Conservation (phyloP, 768 basidiomycete species). For the Lactarius sanguifluus region DNA sequence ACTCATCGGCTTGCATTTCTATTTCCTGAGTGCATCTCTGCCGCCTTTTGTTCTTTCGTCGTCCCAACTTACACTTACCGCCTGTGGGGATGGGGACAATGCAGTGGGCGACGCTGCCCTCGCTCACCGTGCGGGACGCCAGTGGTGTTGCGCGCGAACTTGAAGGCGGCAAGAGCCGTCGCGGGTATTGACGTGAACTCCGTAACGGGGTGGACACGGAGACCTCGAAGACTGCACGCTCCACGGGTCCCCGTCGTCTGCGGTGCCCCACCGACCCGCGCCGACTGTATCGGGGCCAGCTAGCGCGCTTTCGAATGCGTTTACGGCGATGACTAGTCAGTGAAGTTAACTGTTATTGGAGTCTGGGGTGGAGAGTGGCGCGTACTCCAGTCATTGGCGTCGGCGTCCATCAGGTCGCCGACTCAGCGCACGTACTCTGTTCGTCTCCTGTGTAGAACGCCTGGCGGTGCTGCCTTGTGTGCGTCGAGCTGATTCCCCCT, state of each 20-base stretch:
- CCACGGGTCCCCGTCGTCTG: constrained; percentile 30
- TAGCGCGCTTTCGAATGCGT: constrained; percentile 38
- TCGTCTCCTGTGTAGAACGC: constrained; percentile 51
- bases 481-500: constrained; percentile 72
- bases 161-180: not conserved
- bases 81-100: constrained; percentile 20
- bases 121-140: too few species aligned
- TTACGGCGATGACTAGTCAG: constrained; percentile 22
- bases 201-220: constrained; percentile 21
- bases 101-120: constrained; percentile 21
- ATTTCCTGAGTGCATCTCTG: constrained; percentile 89
- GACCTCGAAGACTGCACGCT: constrained; percentile 18
- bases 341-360: not conserved
- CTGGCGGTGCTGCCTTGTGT: constrained; percentile 43
- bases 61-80: constrained; percentile 41
- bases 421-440: constrained; percentile 56
- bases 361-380: not conserved
- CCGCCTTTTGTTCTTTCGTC: constrained; percentile 89
- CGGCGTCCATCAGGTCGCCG: constrained; percentile 80
- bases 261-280: constrained; percentile 31
- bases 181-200: constrained; percentile 14
- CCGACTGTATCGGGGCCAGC: constrained; percentile 24
- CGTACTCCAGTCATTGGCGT: too few species aligned
- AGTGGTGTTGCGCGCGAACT: not conserved
- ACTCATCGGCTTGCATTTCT: constrained; percentile 70